Base-by-base conservation (phyloP, 1,139 yeast genomes). In the Suhomyces choctaworum region DNA sequence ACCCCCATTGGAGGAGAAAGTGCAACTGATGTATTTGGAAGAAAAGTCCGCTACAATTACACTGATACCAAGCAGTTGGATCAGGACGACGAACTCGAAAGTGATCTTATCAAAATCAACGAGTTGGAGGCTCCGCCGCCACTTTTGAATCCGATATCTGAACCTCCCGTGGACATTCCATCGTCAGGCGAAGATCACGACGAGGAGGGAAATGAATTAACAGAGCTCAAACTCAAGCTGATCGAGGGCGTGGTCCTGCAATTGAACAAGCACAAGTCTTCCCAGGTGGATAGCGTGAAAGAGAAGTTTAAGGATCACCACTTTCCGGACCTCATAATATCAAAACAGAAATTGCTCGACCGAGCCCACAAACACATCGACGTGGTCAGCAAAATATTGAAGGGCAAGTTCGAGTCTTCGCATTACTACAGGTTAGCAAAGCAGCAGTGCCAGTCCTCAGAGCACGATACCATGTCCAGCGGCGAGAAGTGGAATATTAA, bases 391-490 rank as follows among this genome's bases (percentile, higher is more conserved):
- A 52, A 58, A 16, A 64, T 82, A 8, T 54, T 82, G 7, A 51
- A 60, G 2, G 82, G 79, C 1, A 45, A 59, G 10, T 42, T 32
- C 16, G 46, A 51, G 1, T 58, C 64, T 9, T 79, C 87, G 0
- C 51, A 54, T 17, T 81, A 69, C 52, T 80, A 78, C 47, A 59
- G 57, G 2, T 41, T 64, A 19, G 88, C 88, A 0, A 62, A 66
- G 21, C 42, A 50, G 7, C 65, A 69, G 31, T 57, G 54, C 14
- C 42, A 56, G 8, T 42, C 48, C 1, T 76, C 82, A 0, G 44
- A 52, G 2, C 63, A 69, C 25, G 63, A 70, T 3, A 60, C 73
- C 1, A 60, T 82, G 46, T 64, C 82, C 3, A 62, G 61, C 14
- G 52, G 59, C 16, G 85, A 80, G 30, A 64, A 76, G 29, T 61